Conservation (phyloP, 257 asterid genomes). For the Catharanthus roseus region DNA sequence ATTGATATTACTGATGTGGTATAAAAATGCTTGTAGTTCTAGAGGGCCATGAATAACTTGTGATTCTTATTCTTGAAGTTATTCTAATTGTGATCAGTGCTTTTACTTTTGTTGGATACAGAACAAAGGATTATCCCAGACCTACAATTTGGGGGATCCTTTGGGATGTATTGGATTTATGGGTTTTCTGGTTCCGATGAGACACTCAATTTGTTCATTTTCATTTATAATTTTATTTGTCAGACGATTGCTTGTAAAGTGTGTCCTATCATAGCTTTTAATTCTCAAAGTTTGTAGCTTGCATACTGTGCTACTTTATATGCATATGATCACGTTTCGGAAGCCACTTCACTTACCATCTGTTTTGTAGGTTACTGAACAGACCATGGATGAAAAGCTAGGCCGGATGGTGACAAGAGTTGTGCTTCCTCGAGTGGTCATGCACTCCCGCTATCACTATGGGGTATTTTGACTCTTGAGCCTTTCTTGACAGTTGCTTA, state of each 20-base stretch:
- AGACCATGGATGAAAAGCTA: conserved; percentile 72
- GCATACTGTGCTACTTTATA: background rate
- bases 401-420: conserved; percentile 78
- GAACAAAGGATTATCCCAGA: too few relatives aligned
- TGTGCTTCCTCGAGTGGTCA: conserved; percentile 89
- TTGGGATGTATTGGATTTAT: background rate
- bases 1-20: background rate
- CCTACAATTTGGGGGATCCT: background rate
- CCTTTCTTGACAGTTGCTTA: conserved; percentile 1
- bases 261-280: background rate
- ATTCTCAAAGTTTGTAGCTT: background rate
- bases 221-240: background rate
- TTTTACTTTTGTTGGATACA: background rate
- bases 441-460: conserved; percentile 89
- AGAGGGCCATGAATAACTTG: background rate
- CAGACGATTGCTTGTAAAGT: background rate
- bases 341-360: conserved; percentile 2
- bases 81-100: background rate
- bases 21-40: background rate
- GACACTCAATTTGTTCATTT: background rate
- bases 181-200: background rate
- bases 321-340: background rate
- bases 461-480: conserved; percentile 42
- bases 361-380: conserved; percentile 63
- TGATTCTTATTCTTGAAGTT: background rate